These are phyloP conservation scores for Phytophthora quininea DNA, from an alignment of 352 stramenopile genomes.

Conservation along the genomic window DNA sequence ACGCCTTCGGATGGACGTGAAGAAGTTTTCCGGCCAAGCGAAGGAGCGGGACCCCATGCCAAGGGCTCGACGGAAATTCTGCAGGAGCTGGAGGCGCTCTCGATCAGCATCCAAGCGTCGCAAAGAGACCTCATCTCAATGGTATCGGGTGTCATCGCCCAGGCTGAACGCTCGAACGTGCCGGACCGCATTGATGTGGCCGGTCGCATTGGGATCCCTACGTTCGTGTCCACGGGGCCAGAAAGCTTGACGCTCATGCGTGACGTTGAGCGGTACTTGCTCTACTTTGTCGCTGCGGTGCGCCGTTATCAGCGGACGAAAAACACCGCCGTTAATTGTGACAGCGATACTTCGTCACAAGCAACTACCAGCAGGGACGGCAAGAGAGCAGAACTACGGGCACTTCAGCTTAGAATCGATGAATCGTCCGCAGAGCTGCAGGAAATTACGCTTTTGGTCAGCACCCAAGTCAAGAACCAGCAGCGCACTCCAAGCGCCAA, in stretches of 20 bases:
- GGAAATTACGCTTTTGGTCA: slow-evolving; percentile 16
- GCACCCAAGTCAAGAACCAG: slow-evolving; percentile 1
- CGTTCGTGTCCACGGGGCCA: slow-evolving; percentile 29
- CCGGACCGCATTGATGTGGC: slow-evolving; percentile 31
- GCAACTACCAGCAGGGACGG: background rate
- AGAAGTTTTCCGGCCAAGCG: slow-evolving; percentile 6
- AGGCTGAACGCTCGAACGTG: slow-evolving; percentile 22
- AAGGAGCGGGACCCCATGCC: slow-evolving; percentile 30
- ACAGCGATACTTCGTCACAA: slow-evolving; percentile 1
- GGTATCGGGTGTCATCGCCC: slow-evolving; percentile 25
- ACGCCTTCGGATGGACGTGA: slow-evolving; percentile 10
- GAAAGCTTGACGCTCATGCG: slow-evolving; percentile 29
- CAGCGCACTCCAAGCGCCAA: background rate
- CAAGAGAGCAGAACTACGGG: slow-evolving; percentile 26
- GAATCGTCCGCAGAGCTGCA: slow-evolving; percentile 37
- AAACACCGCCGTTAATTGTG: slow-evolving; percentile 5
- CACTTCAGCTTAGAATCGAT: slow-evolving; percentile 39
- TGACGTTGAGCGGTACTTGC: slow-evolving; percentile 38
- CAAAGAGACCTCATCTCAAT: slow-evolving; percentile 36
- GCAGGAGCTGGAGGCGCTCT: slow-evolving; percentile 30
- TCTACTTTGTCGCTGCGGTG: slow-evolving; percentile 34
- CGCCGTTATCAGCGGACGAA: slow-evolving; percentile 36
- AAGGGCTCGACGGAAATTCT: slow-evolving; percentile 28
- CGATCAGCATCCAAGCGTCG: slow-evolving; percentile 29
- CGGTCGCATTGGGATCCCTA: slow-evolving; percentile 32